These are phyloP conservation scores for Rosellinia necatrix DNA, from an alignment of 2,329 filamentous ascomycete species.

Conservation along the genomic window DNA sequence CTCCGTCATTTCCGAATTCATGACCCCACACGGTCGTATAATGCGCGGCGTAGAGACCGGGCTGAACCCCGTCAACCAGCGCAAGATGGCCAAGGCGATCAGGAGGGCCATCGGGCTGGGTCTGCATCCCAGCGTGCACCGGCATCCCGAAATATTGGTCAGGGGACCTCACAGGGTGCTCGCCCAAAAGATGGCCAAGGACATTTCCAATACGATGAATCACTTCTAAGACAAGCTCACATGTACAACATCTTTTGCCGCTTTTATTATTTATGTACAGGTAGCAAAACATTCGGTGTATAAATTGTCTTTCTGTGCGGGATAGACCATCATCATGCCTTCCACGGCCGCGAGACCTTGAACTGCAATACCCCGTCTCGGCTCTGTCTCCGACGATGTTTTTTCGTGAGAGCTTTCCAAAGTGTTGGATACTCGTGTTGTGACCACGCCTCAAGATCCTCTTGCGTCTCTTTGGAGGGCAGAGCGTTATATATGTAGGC, in stretches of 20 bases:
- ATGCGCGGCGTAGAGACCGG: slow-evolving; percentile 76
- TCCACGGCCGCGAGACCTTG: slow-evolving; percentile 54
- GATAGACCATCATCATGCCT: slow-evolving; percentile 50
- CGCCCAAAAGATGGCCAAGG: slow-evolving; percentile 28
- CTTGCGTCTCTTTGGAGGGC: slow-evolving; percentile 67
- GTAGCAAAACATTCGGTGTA: slow-evolving; percentile 32
- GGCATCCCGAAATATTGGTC: slow-evolving; percentile 80
- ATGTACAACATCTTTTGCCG: slow-evolving; percentile 35
- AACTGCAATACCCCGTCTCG: slow-evolving; percentile 53
- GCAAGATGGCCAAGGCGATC: slow-evolving; percentile 91
- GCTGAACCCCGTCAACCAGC: slow-evolving; percentile 85
- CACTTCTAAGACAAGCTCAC: background rate
- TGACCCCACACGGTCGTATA: slow-evolving; percentile 84
- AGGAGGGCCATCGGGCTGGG: slow-evolving; percentile 86
- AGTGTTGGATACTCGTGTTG: slow-evolving; percentile 66
- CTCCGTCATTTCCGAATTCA: slow-evolving; percentile 85
- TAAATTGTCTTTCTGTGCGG: slow-evolving; percentile 40
- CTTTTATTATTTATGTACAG: slow-evolving; percentile 40
- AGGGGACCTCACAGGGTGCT: slow-evolving; percentile 28
- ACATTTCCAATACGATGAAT: slow-evolving; percentile 19
- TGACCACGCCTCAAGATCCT: slow-evolving; percentile 76
- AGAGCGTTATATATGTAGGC: slow-evolving; percentile 78
- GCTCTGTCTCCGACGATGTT: slow-evolving; percentile 50
- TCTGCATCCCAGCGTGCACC: slow-evolving; percentile 87
- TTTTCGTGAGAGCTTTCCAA: slow-evolving; percentile 69